phyloP scores from a whole-genome alignment of 2,329 filamentous ascomycete genomes.

The Aspergillus ustus region DNA sequence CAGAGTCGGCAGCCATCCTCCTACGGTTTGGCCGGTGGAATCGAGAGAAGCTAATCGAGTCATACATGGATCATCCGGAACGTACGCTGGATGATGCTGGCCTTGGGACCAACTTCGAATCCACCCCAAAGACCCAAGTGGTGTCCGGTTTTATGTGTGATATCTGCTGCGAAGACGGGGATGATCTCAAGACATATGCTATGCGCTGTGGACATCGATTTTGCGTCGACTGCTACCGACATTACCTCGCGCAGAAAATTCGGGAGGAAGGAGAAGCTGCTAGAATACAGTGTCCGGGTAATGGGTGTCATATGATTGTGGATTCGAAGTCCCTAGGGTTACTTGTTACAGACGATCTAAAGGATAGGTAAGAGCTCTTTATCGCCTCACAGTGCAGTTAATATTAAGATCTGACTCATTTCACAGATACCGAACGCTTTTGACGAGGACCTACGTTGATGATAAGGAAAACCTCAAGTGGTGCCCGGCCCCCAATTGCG shows the following conservation, averaged over 20 bases:
- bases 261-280: slow-evolving; percentile 93
- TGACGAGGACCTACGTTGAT: slow-evolving; percentile 94
- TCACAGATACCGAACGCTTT: slow-evolving; percentile 77
- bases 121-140: slow-evolving; percentile 69
- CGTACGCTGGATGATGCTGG: slow-evolving; percentile 84
- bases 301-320: slow-evolving; percentile 85
- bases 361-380: slow-evolving; percentile 53
- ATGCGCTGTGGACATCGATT: slow-evolving; percentile 96
- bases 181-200: slow-evolving; percentile 79
- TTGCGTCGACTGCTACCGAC: slow-evolving; percentile 88
- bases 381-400: slow-evolving; percentile 8
- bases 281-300: slow-evolving; percentile 88
- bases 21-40: slow-evolving; percentile 93
- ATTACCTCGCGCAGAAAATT: slow-evolving; percentile 92
- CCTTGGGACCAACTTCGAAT: slow-evolving; percentile 67
- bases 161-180: slow-evolving; percentile 91
- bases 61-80: slow-evolving; percentile 89
- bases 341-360: slow-evolving; percentile 64
- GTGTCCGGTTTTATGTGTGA: slow-evolving; percentile 84
- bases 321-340: slow-evolving; percentile 87
- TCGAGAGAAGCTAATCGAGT: slow-evolving; percentile 90
- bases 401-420: slow-evolving; percentile 5
- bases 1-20: slow-evolving; percentile 88
- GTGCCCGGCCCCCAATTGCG: slow-evolving; percentile 97
- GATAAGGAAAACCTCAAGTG: slow-evolving; percentile 95